Percentiles rank a stretch among this genome's conserved stretches.
These are phyloP conservation scores for Endocalyx cinctus DNA, from an alignment of 2,329 filamentous ascomycete species.

Conservation along the genomic window DNA sequence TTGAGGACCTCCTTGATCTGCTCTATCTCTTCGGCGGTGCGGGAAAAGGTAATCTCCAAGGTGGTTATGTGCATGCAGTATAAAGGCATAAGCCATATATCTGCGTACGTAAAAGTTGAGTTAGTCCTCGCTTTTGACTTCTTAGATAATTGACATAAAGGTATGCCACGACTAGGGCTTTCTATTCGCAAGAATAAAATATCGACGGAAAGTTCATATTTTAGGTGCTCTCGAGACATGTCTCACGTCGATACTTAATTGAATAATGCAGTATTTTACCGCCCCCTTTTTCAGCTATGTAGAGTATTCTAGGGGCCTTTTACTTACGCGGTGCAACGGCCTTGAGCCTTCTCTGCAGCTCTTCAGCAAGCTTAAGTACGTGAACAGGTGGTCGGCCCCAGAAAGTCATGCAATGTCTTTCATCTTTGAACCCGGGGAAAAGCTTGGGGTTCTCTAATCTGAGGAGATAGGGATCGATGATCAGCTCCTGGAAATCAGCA, in stretches of 20 bases:
- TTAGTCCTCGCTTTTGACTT: not conserved
- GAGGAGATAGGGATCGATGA: slow-evolving; percentile 70
- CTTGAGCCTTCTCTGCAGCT: slow-evolving; percentile 63
- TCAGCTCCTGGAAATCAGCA: slow-evolving; percentile 62
- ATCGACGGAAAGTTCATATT: too few species aligned
- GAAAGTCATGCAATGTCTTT: slow-evolving; percentile 77
- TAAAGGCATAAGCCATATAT: slow-evolving; percentile 80
- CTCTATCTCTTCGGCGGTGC: slow-evolving; percentile 64
- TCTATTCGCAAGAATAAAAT: too few species aligned
- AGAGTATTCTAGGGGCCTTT: too few species aligned
- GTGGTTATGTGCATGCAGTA: slow-evolving; percentile 78
- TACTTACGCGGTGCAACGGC: slow-evolving; percentile 64
- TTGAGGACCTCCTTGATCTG: slow-evolving; percentile 55
- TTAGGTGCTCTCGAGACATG: too few species aligned
- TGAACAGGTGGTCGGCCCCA: slow-evolving; percentile 80
- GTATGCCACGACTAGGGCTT: too few species aligned
- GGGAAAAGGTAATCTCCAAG: slow-evolving; percentile 79
- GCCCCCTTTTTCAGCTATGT: too few species aligned
- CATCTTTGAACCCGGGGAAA: slow-evolving; percentile 67
- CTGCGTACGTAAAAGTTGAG: slow-evolving; percentile 35
- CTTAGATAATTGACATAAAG: too few species aligned
- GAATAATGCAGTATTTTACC: too few species aligned
- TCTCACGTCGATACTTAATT: too few species aligned
- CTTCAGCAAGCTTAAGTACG: slow-evolving; percentile 61
- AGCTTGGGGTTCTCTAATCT: slow-evolving; percentile 61